Conservation (phyloP, 192 early-diverging fungal species). For the Haplosporangium gracile region DNA sequence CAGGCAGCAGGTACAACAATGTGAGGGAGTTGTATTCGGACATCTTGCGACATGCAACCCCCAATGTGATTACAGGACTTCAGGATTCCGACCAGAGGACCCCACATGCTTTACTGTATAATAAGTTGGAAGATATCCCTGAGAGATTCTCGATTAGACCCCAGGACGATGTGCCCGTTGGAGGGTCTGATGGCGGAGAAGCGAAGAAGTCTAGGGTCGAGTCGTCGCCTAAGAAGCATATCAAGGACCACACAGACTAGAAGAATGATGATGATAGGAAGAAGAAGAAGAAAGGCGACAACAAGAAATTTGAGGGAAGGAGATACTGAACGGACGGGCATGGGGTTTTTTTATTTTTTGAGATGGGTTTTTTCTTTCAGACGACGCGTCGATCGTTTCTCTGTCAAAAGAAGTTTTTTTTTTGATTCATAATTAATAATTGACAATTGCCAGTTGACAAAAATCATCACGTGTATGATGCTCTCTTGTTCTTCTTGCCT, state of each 20-base stretch:
- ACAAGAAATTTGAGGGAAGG: neutral
- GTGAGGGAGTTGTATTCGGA: slow-evolving; percentile 51
- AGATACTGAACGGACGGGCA: neutral
- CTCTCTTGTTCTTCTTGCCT: too few relatives aligned
- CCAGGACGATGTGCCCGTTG: neutral
- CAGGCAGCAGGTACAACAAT: slow-evolving; percentile 29
- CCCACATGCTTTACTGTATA: slow-evolving; percentile 26
- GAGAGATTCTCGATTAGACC: neutral
- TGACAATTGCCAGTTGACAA: neutral
- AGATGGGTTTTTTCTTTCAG: neutral
- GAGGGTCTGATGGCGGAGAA: neutral
- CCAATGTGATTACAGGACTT: slow-evolving; percentile 11
- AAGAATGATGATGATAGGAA: neutral
- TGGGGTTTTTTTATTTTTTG: neutral
- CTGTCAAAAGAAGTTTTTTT: neutral
- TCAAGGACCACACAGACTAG: neutral
- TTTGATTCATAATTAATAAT: too few relatives aligned
- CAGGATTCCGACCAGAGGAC: neutral
- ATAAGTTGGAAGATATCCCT: slow-evolving; percentile 36
- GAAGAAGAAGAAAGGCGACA: neutral
- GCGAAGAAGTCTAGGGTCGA: neutral
- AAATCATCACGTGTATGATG: neutral
- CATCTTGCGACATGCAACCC: slow-evolving; percentile 16
- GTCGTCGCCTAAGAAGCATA: neutral
- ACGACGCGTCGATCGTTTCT: neutral